These are phyloP conservation scores for Microdochium trichocladiopsis DNA, from an alignment of 2,329 filamentous ascomycete species.

Conservation along the genomic window DNA sequence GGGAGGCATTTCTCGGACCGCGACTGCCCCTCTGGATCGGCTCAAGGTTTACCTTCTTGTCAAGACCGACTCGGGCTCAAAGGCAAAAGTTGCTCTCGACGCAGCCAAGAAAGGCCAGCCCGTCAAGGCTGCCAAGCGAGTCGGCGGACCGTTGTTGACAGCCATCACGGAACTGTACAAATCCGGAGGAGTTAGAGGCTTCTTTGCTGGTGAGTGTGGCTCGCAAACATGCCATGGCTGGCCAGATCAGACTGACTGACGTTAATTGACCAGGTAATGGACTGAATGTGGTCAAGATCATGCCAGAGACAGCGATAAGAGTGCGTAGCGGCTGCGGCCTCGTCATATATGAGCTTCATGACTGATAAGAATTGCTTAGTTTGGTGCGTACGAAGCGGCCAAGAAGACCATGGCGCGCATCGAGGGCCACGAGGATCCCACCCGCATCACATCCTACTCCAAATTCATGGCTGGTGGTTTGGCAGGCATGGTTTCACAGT, in stretches of 20 bases:
- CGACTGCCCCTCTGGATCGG: conserved; percentile 91
- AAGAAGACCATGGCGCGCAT: conserved; percentile 80
- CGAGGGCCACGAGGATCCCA: conserved; percentile 81
- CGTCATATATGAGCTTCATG: background rate
- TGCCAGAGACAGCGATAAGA: conserved; percentile 97
- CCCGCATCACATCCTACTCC: conserved; percentile 71
- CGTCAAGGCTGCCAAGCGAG: conserved; percentile 55
- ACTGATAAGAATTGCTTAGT: conserved; percentile 30
- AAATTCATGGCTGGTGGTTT: conserved; percentile 88
- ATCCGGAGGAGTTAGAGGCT: conserved; percentile 77
- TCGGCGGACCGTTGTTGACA: conserved; percentile 61
- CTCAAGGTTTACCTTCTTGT: conserved; percentile 97
- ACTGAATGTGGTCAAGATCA: conserved; percentile 93
- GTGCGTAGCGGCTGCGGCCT: conserved; percentile 16
- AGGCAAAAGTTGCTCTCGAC: conserved; percentile 46
- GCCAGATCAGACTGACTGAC: too few species aligned
- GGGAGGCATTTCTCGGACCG: conserved; percentile 89
- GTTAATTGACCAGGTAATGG: conserved; percentile 66
- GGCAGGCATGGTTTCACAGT: conserved; percentile 92
- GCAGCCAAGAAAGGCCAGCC: conserved; percentile 67
- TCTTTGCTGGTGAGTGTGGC: conserved; percentile 73
- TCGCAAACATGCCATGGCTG: background rate
- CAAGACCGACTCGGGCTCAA: conserved; percentile 56
- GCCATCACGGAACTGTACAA: conserved; percentile 76
- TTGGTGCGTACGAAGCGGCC: conserved; percentile 92